These are phyloP conservation scores for Cutaneotrichosporon cutaneum DNA, from an alignment of 1,284 basidiomycete genomes.

Conservation along the genomic window DNA sequence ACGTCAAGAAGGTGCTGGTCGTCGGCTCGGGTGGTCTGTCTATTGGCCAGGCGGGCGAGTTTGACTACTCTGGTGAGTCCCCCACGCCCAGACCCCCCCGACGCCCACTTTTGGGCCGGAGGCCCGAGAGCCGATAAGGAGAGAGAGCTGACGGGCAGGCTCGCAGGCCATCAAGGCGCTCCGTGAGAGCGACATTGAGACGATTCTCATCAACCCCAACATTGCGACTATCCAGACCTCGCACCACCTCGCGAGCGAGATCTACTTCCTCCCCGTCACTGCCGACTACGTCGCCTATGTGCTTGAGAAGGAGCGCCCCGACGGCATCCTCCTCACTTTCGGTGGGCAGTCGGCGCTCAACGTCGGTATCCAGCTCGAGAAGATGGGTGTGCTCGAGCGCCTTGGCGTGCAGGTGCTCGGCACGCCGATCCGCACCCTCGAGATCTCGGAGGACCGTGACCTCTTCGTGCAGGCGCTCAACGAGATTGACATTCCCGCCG, in stretches of 20 bases:
- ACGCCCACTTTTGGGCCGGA: neutral
- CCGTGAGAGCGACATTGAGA: conserved; percentile 90
- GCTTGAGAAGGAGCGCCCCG: conserved; percentile 95
- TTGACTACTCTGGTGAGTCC: conserved; percentile 86
- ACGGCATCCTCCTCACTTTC: conserved; percentile 96
- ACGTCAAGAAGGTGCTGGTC: conserved; percentile 94
- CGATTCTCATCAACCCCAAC: conserved; percentile 95
- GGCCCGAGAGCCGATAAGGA: conserved; percentile 4
- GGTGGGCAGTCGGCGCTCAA: conserved; percentile 98
- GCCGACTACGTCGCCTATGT: conserved; percentile 98
- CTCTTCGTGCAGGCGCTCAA: conserved; percentile 96
- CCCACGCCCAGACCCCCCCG: neutral
- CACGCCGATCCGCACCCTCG: conserved; percentile 89
- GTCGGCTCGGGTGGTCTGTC: conserved; percentile 94
- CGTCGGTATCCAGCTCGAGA: conserved; percentile 95
- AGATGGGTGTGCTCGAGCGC: conserved; percentile 95
- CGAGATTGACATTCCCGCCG: conserved; percentile 97
- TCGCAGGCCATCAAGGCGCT: conserved; percentile 99
- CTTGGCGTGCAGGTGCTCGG: conserved; percentile 93
- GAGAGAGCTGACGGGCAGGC: conserved; percentile 38
- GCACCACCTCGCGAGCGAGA: conserved; percentile 91
- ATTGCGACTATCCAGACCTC: conserved; percentile 98
- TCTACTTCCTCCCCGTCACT: conserved; percentile 97
- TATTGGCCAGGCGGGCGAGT: conserved; percentile 99
- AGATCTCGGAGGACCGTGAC: conserved; percentile 96